A percentile compares a stretch with the other conserved stretches of the same genome.
These are phyloP conservation scores for Colletotrichum viniferum DNA, from an alignment of 2,329 filamentous ascomycete genomes.

Conservation along the genomic window DNA sequence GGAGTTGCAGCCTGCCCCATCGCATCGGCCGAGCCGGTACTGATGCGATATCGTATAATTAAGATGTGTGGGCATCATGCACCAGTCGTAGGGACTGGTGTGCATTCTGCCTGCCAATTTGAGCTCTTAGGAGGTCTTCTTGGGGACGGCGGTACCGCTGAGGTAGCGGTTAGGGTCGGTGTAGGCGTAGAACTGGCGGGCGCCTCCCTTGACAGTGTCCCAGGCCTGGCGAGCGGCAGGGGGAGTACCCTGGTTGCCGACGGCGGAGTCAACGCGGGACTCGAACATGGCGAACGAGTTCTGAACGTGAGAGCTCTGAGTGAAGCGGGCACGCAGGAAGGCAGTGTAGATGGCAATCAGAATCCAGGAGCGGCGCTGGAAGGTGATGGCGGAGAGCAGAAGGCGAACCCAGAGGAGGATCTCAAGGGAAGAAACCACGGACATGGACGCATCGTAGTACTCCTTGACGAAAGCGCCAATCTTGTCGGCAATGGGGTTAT, in stretches of 20 bases:
- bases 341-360: conserved; percentile 83
- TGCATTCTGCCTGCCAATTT: neutral
- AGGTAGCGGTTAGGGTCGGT: conserved; percentile 81
- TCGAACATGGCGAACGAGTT: conserved; percentile 74
- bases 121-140: conserved; percentile 45
- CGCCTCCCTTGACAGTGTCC: conserved; percentile 76
- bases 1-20: conserved; percentile 13
- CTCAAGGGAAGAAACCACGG: conserved; percentile 86
- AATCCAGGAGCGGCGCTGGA: conserved; percentile 91
- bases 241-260: conserved; percentile 86
- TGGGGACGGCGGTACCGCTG: conserved; percentile 57
- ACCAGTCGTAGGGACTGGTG: neutral
- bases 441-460: conserved; percentile 98
- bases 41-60: neutral
- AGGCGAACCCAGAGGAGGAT: conserved; percentile 87
- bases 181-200: conserved; percentile 76
- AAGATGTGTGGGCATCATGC: neutral
- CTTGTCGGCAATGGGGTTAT: conserved; percentile 72
- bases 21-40: conserved; percentile 6
- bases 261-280: conserved; percentile 78
- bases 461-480: conserved; percentile 96
- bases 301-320: conserved; percentile 94
- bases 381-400: conserved; percentile 79
- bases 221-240: conserved; percentile 80
- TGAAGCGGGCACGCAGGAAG: conserved; percentile 89